phyloP scores from a whole-genome alignment of 257 asterid species.

The Echium plantagineum region DNA sequence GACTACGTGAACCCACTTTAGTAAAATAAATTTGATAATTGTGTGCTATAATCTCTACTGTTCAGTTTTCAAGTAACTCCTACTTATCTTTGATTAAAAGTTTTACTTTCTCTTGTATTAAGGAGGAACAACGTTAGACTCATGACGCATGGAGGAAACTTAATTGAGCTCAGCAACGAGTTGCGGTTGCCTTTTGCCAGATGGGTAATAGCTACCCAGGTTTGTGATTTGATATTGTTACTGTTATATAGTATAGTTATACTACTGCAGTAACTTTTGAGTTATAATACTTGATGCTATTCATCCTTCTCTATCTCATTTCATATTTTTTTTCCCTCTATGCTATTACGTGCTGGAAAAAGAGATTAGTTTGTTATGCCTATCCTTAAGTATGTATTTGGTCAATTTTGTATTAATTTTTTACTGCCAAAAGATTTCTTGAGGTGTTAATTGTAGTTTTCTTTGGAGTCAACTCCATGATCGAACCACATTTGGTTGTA shows the following conservation, averaged over 20 bases:
- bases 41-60: not conserved
- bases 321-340: too few relatives aligned
- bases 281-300: not conserved
- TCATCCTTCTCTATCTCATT: too few relatives aligned
- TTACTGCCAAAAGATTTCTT: too few relatives aligned
- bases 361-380: too few relatives aligned
- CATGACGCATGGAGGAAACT: slow-evolving; percentile 85
- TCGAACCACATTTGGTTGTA: too few relatives aligned
- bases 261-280: not conserved
- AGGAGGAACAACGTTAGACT: slow-evolving; percentile 61
- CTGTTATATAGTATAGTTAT: too few relatives aligned
- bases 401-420: too few relatives aligned
- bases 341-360: too few relatives aligned
- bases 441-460: too few relatives aligned
- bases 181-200: slow-evolving; percentile 73
- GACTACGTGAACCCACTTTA: not conserved
- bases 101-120: slow-evolving; percentile 9
- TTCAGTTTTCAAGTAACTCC: slow-evolving; percentile 6
- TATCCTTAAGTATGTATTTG: too few relatives aligned
- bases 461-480: too few relatives aligned
- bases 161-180: slow-evolving; percentile 88
- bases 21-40: slow-evolving; percentile 3
- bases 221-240: slow-evolving; percentile 7
- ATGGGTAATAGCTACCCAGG: slow-evolving; percentile 80
- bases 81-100: slow-evolving; percentile 13